phyloP scores from a whole-genome alignment of 2,329 filamentous ascomycete species.

The Lasiodiplodia gonubiensis region DNA sequence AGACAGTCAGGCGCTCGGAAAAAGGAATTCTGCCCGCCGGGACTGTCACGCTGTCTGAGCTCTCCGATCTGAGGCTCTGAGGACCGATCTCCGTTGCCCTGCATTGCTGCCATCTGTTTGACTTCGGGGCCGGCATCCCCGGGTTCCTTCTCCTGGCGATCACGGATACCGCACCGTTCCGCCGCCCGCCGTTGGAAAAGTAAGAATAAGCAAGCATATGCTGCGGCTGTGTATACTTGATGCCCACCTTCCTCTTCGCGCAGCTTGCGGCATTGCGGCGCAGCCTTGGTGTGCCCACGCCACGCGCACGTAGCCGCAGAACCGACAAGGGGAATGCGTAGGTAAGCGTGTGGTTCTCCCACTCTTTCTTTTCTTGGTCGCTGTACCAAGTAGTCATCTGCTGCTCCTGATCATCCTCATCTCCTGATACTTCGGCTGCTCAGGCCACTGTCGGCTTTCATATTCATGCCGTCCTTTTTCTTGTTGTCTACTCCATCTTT shows the following conservation, averaged over 20 bases:
- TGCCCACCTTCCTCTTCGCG: background rate
- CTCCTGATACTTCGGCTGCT: background rate
- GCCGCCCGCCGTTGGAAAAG: background rate
- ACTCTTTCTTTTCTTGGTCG: background rate
- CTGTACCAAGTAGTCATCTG: background rate
- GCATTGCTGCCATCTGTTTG: background rate
- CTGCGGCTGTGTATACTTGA: background rate
- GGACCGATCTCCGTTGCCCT: slow-evolving; percentile 3
- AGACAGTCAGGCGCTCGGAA: background rate
- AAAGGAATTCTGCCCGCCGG: background rate
- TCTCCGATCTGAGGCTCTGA: slow-evolving; percentile 18
- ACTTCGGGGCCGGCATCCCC: slow-evolving; percentile 28
- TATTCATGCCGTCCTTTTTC: background rate
- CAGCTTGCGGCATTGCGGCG: background rate
- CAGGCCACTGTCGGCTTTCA: background rate
- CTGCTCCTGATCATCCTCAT: background rate
- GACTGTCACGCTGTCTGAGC: background rate
- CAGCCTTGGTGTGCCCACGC: background rate
- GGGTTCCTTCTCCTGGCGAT: background rate
- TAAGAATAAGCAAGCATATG: background rate
- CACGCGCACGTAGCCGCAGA: background rate
- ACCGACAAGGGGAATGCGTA: background rate
- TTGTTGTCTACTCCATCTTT: background rate
- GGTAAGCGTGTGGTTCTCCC: background rate
- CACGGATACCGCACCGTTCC: background rate